These are phyloP conservation scores for Cercospora sojina DNA, from an alignment of 2,329 filamentous ascomycete species.

Conservation along the genomic window DNA sequence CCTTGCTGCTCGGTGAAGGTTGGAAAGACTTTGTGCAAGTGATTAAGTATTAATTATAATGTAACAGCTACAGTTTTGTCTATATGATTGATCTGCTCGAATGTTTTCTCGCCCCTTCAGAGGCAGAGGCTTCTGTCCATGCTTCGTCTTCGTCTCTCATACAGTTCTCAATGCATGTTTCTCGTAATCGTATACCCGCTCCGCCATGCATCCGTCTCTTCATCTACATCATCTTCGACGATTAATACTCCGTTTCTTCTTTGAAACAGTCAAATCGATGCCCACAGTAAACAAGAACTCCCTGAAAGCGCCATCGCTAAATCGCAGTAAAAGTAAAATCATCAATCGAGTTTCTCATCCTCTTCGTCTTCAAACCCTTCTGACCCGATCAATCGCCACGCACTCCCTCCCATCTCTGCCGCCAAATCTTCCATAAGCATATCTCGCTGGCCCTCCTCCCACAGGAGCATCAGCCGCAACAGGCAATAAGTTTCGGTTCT, in stretches of 20 bases:
- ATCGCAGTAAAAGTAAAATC: not conserved
- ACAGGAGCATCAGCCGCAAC: not conserved
- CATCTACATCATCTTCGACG: not conserved
- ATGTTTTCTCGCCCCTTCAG: not conserved
- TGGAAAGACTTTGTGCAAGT: not conserved
- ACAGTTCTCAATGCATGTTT: not conserved
- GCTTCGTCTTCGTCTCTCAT: not conserved
- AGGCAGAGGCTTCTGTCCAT: not conserved
- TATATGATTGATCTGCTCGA: not conserved
- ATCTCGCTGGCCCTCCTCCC: constrained; percentile 39
- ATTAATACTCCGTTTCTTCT: not conserved
- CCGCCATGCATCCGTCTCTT: not conserved
- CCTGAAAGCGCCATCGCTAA: not conserved
- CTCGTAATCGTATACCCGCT: not conserved
- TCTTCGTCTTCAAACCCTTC: not conserved
- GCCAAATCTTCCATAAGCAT: constrained; percentile 58
- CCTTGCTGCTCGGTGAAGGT: not conserved
- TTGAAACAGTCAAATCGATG: not conserved
- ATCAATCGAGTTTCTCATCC: not conserved
- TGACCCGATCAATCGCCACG: constrained; percentile 58
- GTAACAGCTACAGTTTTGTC: not conserved
- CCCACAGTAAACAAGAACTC: not conserved
- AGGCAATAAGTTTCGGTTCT: not conserved
- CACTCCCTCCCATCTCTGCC: constrained; percentile 61
- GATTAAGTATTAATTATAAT: constrained; percentile 4